Evolutionary conservation across 169 alveolate genomes (phyloP), one percentile per base, ranked within the genome.

Genomic region (Cryptosporidium sp.): DNA sequence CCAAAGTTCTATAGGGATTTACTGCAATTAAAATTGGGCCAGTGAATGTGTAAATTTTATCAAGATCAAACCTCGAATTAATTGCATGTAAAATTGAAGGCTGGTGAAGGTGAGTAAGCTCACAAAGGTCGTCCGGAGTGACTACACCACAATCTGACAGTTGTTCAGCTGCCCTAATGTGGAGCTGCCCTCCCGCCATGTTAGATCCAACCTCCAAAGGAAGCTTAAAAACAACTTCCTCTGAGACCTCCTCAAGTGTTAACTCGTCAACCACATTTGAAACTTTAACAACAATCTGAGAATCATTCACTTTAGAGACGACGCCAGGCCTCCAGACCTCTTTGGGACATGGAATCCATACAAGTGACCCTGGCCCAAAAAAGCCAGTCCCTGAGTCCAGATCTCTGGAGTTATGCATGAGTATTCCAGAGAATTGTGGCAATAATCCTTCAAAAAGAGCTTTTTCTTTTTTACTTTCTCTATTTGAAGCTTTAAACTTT

Each of bases 1-100:
- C 94, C 35, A 94, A 91, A 5, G 65, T 62, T 65, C 96, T 96
- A 93, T 97, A 98, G 5, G 99, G 99, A 84, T 98, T 98, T 16
- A 98, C 97, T 61, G 99, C 98, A 31, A 98, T 96, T 68, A 98
- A 95, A 62, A 98, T 98, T 52, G 99, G 98, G 45, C 99, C 99
- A 2, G 99, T 97, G 59, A 96, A 93, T n/a, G 99, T 97, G 87
- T 97, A 98, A 45, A 98, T 97, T 65, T 94, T 86, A 73, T 97
- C 98, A 23, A 93, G 91, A 21, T 94, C 94, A 85, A 96, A 97
- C 48, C 99, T 94, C 37, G 92, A 84, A 80, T 97, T 93, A 65
- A 98, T 91, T 37, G 97, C 96, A 80, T 98, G 98, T 12, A 98
- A 93, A 9, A 98, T 94, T 3, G 99, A 95, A 29, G 98, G 97